Evolutionary conservation across 306 rosid species (phyloP), one percentile per base, ranked within the genome.

Genomic region (Dalbergia oliveri): DNA sequence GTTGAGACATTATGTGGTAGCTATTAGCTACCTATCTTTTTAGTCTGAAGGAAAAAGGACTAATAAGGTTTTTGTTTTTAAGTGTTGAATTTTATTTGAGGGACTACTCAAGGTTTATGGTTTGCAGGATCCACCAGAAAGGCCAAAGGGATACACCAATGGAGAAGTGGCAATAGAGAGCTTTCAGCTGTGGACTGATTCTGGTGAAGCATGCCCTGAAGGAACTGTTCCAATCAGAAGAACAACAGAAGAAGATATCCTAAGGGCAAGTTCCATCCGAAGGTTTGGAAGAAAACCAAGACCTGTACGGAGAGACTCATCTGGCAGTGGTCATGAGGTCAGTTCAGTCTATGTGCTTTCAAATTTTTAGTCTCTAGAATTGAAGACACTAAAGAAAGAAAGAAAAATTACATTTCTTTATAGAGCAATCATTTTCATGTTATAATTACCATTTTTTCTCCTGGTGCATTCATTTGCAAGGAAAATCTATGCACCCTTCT

Each of bases 251-350:
- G 47, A 86, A 72, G 99, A 96, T 84, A 66, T 96, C 84, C 86
- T 91, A 19, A 75, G 98, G 85, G 98, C 98, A 79, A 91, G 87
- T 56, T 96, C 99, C 34, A 31, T 90, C 12, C 33, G 84, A 77
- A 85, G 91, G 65, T 96, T 85, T 82, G 97, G 98, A 67, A 91
- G 91, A 86, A 96, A 96, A 83, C 91, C 93, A 58, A 89, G 91
- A 87, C 15, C 53, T 14, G 91, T 88, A 33, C 66, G 97, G 73
- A 91, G 97, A 86, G 98, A 96, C 79, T 93, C 99, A 6, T 10
- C 94, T 6, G 94, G 92, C 72, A 77, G 54, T 60, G 99, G 99
- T 51, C 99, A 96, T 84, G 98, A 96, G 99, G 99, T 96, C 77
- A 39, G 89, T 72, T n/a, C 9, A 39, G 3, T 26, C 31, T 26